Percentiles rank a stretch among this genome's conserved stretches.
Evolutionary conservation across 176 grass and related monocot genomes (phyloP).

Genomic region (Oryza australiensis): DNA sequence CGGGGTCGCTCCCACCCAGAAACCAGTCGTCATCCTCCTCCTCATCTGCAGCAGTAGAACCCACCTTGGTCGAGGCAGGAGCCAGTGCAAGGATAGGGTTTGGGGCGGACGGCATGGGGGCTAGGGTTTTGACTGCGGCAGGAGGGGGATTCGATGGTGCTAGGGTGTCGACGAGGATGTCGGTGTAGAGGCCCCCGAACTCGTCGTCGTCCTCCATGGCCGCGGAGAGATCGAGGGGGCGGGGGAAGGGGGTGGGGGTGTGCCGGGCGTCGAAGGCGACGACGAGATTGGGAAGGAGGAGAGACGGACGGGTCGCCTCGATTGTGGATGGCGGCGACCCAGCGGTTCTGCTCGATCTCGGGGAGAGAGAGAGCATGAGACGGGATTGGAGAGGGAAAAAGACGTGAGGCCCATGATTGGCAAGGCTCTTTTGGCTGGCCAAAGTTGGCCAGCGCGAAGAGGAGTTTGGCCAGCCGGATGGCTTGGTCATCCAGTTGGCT

Average conservation of each 20-base stretch:
- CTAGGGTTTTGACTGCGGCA: not conserved
- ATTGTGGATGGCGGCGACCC: no score
- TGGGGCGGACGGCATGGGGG: not conserved
- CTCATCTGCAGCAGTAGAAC: not conserved
- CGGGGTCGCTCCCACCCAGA: slow-evolving; percentile 50
- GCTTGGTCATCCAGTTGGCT: no score
- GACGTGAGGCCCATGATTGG: no score
- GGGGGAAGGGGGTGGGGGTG: no score
- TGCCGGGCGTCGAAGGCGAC: no score
- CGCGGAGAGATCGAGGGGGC: no score
- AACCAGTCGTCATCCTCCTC: slow-evolving; percentile 77
- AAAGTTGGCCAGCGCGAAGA: no score
- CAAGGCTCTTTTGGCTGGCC: no score
- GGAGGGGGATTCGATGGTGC: slow-evolving; percentile 15
- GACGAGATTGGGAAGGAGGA: slow-evolving; percentile 11
- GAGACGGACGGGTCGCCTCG: not conserved
- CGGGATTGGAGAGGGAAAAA: no score
- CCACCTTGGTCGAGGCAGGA: not conserved
- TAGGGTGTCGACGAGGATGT: slow-evolving; percentile 45
- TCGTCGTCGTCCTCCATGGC: slow-evolving; percentile 95
- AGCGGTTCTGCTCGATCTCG: no score
- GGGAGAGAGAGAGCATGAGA: no score
- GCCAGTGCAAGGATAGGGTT: slow-evolving; percentile 35
- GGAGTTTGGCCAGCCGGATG: no score
- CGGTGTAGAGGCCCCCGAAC: slow-evolving; percentile 97